These are phyloP conservation scores for Cladophialophora carrionii DNA, from an alignment of 2,329 filamentous ascomycete species.

Conservation along the genomic window DNA sequence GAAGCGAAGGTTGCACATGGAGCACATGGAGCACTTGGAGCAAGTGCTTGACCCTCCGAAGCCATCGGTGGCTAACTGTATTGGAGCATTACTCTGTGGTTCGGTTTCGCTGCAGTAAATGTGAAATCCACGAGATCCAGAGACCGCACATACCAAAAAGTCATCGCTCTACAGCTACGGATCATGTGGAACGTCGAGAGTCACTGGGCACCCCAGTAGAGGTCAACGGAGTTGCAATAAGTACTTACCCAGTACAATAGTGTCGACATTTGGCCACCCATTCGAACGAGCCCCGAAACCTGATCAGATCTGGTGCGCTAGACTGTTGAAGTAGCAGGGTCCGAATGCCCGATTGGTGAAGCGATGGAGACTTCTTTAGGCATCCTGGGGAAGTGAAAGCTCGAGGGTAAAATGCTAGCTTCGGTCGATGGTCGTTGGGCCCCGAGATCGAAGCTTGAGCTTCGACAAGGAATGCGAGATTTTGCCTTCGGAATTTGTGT, in stretches of 20 bases:
- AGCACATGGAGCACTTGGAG: too few relatives aligned
- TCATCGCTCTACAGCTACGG: too few relatives aligned
- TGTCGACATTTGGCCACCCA: background rate
- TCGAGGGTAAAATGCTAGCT: background rate
- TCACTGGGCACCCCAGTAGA: too few relatives aligned
- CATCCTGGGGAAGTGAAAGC: slow-evolving; percentile 17
- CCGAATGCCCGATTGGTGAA: background rate
- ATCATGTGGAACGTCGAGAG: background rate
- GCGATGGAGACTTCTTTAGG: slow-evolving; percentile 6
- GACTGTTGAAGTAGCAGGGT: slow-evolving; percentile 12
- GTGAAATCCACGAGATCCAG: background rate
- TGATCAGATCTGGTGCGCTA: slow-evolving; percentile 2
- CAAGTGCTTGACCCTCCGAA: background rate
- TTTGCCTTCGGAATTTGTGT: background rate
- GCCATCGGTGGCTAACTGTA: background rate
- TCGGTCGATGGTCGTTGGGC: slow-evolving; percentile 3
- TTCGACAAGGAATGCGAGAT: background rate
- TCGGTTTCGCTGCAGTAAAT: background rate
- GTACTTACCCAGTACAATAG: too few relatives aligned
- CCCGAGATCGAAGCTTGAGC: slow-evolving; percentile 7
- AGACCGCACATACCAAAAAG: background rate
- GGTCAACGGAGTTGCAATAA: too few relatives aligned
- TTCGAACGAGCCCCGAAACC: background rate
- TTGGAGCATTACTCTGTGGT: background rate
- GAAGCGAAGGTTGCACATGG: too few relatives aligned